These are phyloP conservation scores for Rosa chinensis DNA, from an alignment of 306 rosid species.

Conservation along the genomic window DNA sequence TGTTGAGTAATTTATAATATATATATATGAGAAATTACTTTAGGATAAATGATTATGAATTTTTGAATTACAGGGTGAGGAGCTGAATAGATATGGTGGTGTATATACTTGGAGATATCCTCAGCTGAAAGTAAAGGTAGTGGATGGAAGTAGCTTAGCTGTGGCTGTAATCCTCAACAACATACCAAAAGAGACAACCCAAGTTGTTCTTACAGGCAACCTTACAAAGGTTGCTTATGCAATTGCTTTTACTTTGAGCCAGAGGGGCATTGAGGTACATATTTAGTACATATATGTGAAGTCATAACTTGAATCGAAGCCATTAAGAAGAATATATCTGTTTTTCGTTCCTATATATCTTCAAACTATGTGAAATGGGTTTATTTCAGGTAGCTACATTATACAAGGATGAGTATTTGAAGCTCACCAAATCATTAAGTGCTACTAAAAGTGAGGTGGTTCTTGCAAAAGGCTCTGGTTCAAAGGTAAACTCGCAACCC, in stretches of 20 bases:
- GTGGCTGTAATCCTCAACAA: conserved; percentile 44
- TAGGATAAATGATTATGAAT: not conserved
- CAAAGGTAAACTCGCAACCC: conserved; percentile 34
- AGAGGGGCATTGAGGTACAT: conserved; percentile 47
- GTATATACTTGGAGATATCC: not conserved
- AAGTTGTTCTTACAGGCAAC: conserved; percentile 46
- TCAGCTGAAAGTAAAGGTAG: not conserved
- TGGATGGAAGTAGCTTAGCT: conserved; percentile 2
- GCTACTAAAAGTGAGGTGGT: conserved; percentile 29
- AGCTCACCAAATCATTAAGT: conserved; percentile 35
- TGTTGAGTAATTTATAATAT: too few relatives aligned
- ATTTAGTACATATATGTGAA: not conserved
- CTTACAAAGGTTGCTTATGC: conserved; percentile 60
- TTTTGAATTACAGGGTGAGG: not conserved
- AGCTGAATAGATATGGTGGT: not conserved
- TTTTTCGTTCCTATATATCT: not conserved
- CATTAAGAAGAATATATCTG: not conserved
- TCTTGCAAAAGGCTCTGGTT: conserved; percentile 30
- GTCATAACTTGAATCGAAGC: not conserved
- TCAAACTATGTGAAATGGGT: conserved; percentile 1
- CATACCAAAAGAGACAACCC: conserved; percentile 29
- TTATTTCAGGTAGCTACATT: conserved; percentile 40
- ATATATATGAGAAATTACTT: not conserved
- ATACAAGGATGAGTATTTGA: conserved; percentile 35
- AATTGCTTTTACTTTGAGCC: conserved; percentile 44